Percentiles rank a stretch among this genome's conserved stretches.
Evolutionary conservation across 176 grass and related monocot species (phyloP).

Genomic region (Zea luxurians): DNA sequence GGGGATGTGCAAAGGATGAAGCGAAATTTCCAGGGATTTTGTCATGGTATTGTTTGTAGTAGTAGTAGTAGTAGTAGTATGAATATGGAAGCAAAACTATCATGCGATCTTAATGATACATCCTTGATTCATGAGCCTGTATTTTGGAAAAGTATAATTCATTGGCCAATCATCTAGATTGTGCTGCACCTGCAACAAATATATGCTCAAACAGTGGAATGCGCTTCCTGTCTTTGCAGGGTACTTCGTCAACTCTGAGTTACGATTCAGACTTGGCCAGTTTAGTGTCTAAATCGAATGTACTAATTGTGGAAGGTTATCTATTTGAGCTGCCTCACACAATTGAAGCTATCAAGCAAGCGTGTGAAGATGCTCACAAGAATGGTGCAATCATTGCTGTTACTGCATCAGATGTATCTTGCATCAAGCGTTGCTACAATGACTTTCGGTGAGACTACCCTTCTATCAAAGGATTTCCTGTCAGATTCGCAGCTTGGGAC

Average conservation of each 20-base stretch:
- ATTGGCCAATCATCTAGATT: slow-evolving; percentile 4
- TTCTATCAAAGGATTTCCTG: slow-evolving; percentile 12
- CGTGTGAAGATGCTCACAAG: slow-evolving; percentile 81
- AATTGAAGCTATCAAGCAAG: slow-evolving; percentile 81
- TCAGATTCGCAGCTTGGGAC: slow-evolving; percentile 15
- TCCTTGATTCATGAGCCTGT: background rate
- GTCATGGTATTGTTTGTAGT: background rate
- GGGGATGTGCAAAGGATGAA: background rate
- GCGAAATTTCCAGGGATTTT: background rate
- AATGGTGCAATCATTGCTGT: slow-evolving; percentile 83
- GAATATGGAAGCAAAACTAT: background rate
- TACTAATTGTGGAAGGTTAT: slow-evolving; percentile 87
- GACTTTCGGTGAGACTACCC: slow-evolving; percentile 68
- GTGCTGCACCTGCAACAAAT: background rate
- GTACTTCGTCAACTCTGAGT: slow-evolving; percentile 73
- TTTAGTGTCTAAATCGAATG: slow-evolving; percentile 77
- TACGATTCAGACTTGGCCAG: slow-evolving; percentile 71
- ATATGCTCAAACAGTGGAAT: slow-evolving; percentile 13
- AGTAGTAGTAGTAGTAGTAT: slow-evolving; percentile 10
- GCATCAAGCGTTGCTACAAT: slow-evolving; percentile 81
- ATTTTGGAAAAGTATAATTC: background rate
- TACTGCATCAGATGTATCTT: slow-evolving; percentile 88
- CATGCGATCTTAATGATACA: background rate
- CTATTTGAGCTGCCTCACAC: slow-evolving; percentile 85
- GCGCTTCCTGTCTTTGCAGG: slow-evolving; percentile 49